Base-by-base conservation (phyloP, 495 filamentous ascomycete genomes). In the Penicillium cinerascens region DNA sequence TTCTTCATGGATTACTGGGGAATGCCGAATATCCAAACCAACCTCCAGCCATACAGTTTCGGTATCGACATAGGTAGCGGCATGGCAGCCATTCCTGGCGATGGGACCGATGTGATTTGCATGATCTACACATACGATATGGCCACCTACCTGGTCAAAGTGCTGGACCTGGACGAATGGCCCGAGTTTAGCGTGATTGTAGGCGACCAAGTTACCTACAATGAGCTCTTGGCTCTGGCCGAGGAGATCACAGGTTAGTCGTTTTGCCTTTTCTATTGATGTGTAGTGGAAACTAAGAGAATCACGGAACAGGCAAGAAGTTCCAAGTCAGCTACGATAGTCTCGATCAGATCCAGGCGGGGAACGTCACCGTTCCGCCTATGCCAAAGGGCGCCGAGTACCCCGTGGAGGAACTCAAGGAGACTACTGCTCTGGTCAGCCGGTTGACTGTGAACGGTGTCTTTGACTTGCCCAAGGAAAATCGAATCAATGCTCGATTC, bases 1-100 rank as follows among this genome's bases (percentile, higher is more conserved):
- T 76, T 72, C 58, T 82, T 82, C 54, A 73, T 81, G 64, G 78
- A 84, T 56, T 82, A 80, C 58, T 82, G 66, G 62, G 76, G 73
- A 26, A 71, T 78, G 64, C 78, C 77, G 17, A 46, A 66, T 26
- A 54, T 75, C 40, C 54, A 61, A 51, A 77, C 74, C 20, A 61
- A 80, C 53, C 59, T 73, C 7, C 49, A 60, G 6, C 76, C 70
- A 2, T 61, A 63, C 7, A 62, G 64, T 1, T 65, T 81, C 16
- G 72, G 78, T 15, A 54, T 81, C 15, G 73, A 83, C 55, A 71
- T 82, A 3, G 33, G 61, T 1, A 67, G 69, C 59, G 65, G 71
- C 40, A 58, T 54, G 18, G 80, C 80, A 9, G 76, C 68, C 7
- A 81, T 84, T 35, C 80, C 78, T 1, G 80, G 81, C 0, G 61